A percentile compares a stretch with the other conserved stretches of the same genome.
Conservation (phyloP, 2,329 filamentous ascomycete genomes). For the Scytalidium sp. region DNA sequence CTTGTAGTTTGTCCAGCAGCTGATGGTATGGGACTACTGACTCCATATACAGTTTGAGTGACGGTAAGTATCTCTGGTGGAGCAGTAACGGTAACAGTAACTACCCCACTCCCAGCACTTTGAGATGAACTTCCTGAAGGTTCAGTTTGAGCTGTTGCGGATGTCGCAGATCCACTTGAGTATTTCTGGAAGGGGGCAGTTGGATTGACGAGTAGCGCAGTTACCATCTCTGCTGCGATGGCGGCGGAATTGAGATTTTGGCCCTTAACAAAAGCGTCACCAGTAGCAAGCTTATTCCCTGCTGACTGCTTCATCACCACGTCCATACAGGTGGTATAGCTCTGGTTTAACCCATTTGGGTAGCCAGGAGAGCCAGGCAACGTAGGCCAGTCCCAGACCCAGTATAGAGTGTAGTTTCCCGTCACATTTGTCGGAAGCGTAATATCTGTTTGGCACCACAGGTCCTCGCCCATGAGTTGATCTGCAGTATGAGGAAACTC, state of each 20-base stretch:
- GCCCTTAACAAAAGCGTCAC: constrained; percentile 28
- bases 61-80: background rate
- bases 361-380: constrained; percentile 38
- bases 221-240: constrained; percentile 28
- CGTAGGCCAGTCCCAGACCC: constrained; percentile 94
- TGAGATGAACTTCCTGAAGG: background rate
- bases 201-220: background rate
- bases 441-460: constrained; percentile 81
- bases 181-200: background rate
- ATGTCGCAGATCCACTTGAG: background rate
- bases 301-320: constrained; percentile 31
- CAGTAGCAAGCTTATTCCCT: constrained; percentile 13
- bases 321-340: constrained; percentile 57
- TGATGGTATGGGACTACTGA: background rate
- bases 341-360: constrained; percentile 49
- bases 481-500: constrained; percentile 50
- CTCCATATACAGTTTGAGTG: background rate
- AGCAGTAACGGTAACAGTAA: background rate
- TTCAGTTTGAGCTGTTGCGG: background rate
- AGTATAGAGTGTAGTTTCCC: constrained; percentile 78
- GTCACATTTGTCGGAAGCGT: constrained; percentile 67
- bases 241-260: constrained; percentile 41
- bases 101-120: background rate
- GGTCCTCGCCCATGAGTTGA: constrained; percentile 51
- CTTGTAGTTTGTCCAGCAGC: background rate